Base-by-base conservation (phyloP, 306 rosid genomes). In the Lupinus albus region DNA sequence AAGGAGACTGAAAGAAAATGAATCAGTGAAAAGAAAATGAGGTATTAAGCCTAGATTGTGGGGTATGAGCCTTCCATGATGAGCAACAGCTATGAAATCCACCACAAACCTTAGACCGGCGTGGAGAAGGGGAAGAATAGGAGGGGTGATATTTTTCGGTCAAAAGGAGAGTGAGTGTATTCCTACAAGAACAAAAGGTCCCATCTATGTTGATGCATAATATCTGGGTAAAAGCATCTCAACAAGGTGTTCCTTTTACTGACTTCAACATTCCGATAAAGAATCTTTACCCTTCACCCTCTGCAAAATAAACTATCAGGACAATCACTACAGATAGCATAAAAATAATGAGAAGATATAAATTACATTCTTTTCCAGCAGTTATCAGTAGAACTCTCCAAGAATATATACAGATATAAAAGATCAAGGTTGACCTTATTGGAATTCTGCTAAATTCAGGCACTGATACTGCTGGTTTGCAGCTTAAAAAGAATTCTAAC, bases 301-400 rank as follows among this genome's bases (percentile, higher is more conserved):
- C 77, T 68, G 85, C 81, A 61, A 56, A 67, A 70, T 47, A 58
- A 61, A 45, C 53, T 49, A 14, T 67, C 42, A 67, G 57, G 65
- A 63, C 39, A 57, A 6, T 78, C 53, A 65, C 52, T 54, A 35
- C 6, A 25, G 48, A 41, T 36, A 72, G 8, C 28, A 14, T 13
- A 30, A 7, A 56, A 41, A 57, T 8, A 10, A 69, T 17, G 55
- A 33, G 38, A 38, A 58, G 11, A 61, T 18, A 11, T 16, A 59
- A 39, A 69, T 30, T 54, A 11, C 39, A 56, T 42, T 13, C 11
- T 14, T 17, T 30, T 65, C 61, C 17, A 64, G 54, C 76, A 47
- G 30, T 25, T 25, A 4, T 25, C 30, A 25, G 2, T 25, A 4
- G 30, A 25, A 25, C 30, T 25, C 30, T 25, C 0, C 30, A 25